These are phyloP conservation scores for Pterulicium gracile DNA, from an alignment of 1,284 basidiomycete genomes.

Conservation along the genomic window DNA sequence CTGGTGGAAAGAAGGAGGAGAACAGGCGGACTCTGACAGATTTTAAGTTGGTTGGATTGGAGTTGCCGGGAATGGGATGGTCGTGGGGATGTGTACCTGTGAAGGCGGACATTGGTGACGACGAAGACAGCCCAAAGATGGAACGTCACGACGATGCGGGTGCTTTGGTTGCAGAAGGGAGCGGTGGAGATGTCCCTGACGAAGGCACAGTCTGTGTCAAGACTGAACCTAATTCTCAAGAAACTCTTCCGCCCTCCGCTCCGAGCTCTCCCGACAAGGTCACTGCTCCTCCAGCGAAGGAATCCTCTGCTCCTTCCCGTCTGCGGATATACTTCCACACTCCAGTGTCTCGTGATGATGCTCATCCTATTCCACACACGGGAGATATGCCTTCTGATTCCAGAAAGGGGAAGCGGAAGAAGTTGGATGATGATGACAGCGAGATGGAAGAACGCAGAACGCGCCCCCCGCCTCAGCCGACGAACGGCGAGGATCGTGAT, in stretches of 20 bases:
- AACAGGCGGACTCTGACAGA: conserved; percentile 84
- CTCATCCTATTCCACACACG: conserved; percentile 55
- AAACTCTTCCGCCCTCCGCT: background rate
- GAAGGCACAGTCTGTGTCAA: conserved; percentile 12
- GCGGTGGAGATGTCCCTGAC: conserved; percentile 21
- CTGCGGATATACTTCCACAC: conserved; percentile 84
- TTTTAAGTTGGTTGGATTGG: conserved; percentile 88
- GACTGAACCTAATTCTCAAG: conserved; percentile 19
- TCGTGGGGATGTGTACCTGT: conserved; percentile 57
- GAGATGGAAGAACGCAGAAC: conserved; percentile 51
- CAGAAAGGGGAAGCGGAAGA: conserved; percentile 74
- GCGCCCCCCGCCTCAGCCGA: conserved; percentile 52
- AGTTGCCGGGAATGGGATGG: conserved; percentile 67
- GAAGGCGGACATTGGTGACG: too few species aligned
- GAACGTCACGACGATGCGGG: conserved; percentile 12
- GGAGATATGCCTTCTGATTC: conserved; percentile 40
- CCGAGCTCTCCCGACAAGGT: background rate
- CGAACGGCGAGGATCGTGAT: conserved; percentile 46
- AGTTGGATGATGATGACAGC: conserved; percentile 72
- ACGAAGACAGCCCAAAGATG: conserved; percentile 11
- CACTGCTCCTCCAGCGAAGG: conserved; percentile 30
- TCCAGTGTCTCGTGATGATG: conserved; percentile 68
- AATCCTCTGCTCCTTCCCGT: conserved; percentile 42
- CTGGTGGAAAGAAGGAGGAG: conserved; percentile 64
- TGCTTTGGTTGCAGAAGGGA: conserved; percentile 24